phyloP scores from a whole-genome alignment of 176 grass and related monocot species.

The Areca catechu region DNA sequence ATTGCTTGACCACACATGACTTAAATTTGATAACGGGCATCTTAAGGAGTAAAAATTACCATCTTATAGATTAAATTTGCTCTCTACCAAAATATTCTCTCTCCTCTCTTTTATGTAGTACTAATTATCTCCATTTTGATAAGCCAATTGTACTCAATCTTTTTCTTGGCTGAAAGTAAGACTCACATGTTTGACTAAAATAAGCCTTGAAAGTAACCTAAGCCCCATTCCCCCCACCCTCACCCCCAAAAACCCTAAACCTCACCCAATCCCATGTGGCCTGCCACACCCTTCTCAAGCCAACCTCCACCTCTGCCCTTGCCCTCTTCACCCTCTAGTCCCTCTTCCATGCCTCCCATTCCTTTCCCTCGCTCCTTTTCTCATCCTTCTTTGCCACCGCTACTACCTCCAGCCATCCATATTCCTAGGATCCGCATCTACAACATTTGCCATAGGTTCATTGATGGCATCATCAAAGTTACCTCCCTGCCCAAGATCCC shows the following conservation, averaged over 20 bases:
- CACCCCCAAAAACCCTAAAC: constrained; percentile 10
- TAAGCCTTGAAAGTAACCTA: not conserved
- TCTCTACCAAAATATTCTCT: no score
- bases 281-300: constrained; percentile 13
- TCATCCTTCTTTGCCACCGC: not conserved
- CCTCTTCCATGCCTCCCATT: constrained; percentile 16
- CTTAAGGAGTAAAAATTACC: no score
- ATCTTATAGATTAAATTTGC: no score
- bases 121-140: no score
- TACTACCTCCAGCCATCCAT: not conserved
- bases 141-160: no score
- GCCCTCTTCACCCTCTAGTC: constrained; percentile 34
- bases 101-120: no score
- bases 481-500: constrained; percentile 24
- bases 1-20: no score
- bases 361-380: constrained; percentile 9
- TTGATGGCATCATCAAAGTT: constrained; percentile 65
- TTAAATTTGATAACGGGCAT: no score
- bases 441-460: constrained; percentile 54
- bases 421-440: constrained; percentile 65
- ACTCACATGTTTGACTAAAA: constrained; percentile 22
- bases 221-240: constrained; percentile 15
- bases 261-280: not conserved
- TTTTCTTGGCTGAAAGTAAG: no score
- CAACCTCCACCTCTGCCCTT: constrained; percentile 12